phyloP scores from a whole-genome alignment of 106 monocot species.

The Phalaenopsis equestris region DNA sequence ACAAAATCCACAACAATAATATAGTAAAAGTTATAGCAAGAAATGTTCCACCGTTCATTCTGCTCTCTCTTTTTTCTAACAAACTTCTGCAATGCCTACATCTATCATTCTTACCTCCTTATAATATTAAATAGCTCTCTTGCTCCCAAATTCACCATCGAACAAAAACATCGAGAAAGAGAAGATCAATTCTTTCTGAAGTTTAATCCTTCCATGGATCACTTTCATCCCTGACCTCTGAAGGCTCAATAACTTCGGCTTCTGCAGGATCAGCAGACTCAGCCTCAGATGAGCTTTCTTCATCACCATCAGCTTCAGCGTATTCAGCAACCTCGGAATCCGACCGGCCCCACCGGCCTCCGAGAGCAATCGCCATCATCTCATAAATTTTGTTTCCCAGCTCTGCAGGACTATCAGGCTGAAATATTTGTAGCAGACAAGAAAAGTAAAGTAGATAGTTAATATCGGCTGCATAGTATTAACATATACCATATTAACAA shows the following conservation, averaged over 20 bases:
- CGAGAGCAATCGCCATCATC: conserved; percentile 99
- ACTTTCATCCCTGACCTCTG: conserved; percentile 75
- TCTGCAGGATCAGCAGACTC: conserved; percentile 21
- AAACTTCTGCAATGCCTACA: background rate
- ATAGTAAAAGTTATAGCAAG: background rate
- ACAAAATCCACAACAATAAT: background rate
- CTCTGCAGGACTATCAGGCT: conserved; percentile 97
- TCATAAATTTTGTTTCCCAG: conserved; percentile 93
- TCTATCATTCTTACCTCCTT: background rate
- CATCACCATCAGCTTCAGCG: conserved; percentile 10
- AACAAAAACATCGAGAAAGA: background rate
- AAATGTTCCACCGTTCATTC: background rate
- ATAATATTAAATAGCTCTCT: background rate
- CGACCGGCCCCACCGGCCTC: conserved; percentile 91
- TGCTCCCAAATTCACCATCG: too few relatives aligned
- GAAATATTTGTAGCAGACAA: conserved; percentile 7
- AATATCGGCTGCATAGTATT: background rate
- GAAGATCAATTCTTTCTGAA: background rate
- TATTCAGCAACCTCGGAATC: conserved; percentile 32
- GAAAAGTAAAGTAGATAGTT: background rate
- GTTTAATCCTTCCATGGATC: conserved; percentile 82
- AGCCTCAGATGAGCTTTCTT: conserved; percentile 12
- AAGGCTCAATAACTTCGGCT: conserved; percentile 81
- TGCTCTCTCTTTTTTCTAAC: background rate
- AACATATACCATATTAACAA: too few relatives aligned